Conservation (phyloP, 345 rosid genomes). For the Brassica nigra region DNA sequence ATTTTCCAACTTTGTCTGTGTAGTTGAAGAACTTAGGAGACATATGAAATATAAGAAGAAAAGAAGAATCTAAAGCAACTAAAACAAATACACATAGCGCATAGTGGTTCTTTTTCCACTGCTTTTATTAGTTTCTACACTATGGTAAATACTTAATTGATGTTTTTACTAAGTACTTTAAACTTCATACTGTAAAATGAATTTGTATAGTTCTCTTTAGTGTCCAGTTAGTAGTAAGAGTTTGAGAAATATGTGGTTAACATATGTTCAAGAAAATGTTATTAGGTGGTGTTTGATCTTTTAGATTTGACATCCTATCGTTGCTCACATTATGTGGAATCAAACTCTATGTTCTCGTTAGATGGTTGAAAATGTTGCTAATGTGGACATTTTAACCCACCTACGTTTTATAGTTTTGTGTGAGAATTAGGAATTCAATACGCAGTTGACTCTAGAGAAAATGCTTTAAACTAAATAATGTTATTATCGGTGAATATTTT, state of each 20-base stretch:
- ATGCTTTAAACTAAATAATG: background rate
- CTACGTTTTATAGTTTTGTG: background rate
- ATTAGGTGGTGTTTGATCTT: background rate
- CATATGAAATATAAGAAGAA: too few species aligned
- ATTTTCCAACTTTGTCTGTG: too few species aligned
- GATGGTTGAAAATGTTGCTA: background rate
- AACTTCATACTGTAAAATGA: background rate
- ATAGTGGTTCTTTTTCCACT: background rate
- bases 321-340: background rate
- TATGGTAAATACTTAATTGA: background rate
- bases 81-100: background rate
- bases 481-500: background rate
- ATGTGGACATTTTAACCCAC: background rate
- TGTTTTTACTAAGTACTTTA: background rate
- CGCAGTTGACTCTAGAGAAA: background rate
- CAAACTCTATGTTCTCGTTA: background rate
- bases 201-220: too few species aligned
- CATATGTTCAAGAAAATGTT: background rate
- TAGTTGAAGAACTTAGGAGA: too few species aligned
- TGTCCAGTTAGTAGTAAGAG: background rate
- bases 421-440: background rate
- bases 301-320: background rate
- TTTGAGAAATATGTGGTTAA: background rate
- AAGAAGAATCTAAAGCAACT: too few species aligned
- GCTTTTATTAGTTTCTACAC: background rate